Evolutionary conservation across 441 rosid genomes (phyloP), one percentile per base, ranked within the genome.

Genomic region (Adansonia grandidieri): DNA sequence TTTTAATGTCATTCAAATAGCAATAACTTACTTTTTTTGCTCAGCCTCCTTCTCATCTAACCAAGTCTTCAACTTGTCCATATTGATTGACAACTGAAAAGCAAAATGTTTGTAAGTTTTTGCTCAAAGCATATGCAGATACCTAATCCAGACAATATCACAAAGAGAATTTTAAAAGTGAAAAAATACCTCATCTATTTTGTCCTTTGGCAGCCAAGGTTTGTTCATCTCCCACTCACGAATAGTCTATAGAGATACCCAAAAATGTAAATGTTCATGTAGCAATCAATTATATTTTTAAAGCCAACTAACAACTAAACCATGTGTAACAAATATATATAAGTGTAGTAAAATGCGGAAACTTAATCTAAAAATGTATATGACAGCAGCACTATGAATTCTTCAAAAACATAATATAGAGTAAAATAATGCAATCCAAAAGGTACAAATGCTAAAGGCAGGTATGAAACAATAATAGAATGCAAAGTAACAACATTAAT

Each of bases 191-290:
- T 93, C 97, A 57, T 89, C 88, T 81, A 91, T 84, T 85, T 77
- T 91, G 51, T 86, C 91, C 82, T 86, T 92, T 4, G 98, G 97
- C 87, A 96, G 93, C 98, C 98, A 96, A 56, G 96, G 86, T 80
- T 94, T 96, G 74, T 88, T 88, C 1, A 81, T 77, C 81, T 88
- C 94, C 99, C 99, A 96, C 72, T 79, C 91, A 79, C 72, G 74
- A 65, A 88, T 84, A 60, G 81, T 91, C 99, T 96, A 91, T 80
- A 37, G 6, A 75, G 77, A 73, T 77, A 78, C 28, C 56, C 79
- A 78, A 76, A 73, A 40, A 60, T 32, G 68, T 32, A 78, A 17
- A 76, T 54, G 75, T 81, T 22, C 80, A 74, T 84, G 24, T 37
- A 9, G 45, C 4, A 19, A 11, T 62, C 2, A 45, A 11, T 28